Conservation (phyloP, 2,329 filamentous ascomycete species). For the Sarocladiaceae sp. region DNA sequence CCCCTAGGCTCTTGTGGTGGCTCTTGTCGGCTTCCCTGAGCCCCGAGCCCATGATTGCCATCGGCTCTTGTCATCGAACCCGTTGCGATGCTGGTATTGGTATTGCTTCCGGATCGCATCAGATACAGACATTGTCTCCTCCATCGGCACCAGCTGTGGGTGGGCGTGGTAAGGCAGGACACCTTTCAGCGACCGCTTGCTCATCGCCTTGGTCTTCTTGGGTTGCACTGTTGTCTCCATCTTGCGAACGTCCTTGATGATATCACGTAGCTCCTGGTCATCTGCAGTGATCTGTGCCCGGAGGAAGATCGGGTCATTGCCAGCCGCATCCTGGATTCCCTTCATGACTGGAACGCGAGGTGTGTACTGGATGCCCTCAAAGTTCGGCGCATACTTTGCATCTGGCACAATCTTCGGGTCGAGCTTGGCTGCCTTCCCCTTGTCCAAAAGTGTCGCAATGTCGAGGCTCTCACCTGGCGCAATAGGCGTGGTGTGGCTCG, state of each 20-base stretch:
- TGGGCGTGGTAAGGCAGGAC: slow-evolving; percentile 31
- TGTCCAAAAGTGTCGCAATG: slow-evolving; percentile 69
- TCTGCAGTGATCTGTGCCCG: slow-evolving; percentile 75
- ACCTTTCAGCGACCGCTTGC: slow-evolving; percentile 20
- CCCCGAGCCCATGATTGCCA: slow-evolving; percentile 19
- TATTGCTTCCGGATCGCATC: slow-evolving; percentile 24
- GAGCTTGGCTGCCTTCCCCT: slow-evolving; percentile 61
- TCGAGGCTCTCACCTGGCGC: slow-evolving; percentile 81
- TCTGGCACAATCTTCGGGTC: slow-evolving; percentile 58
- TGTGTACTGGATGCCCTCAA: slow-evolving; percentile 60
- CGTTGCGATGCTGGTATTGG: slow-evolving; percentile 14
- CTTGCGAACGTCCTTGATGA: slow-evolving; percentile 57
- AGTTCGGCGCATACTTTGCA: slow-evolving; percentile 42
- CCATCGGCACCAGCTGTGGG: slow-evolving; percentile 26
- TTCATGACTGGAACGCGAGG: slow-evolving; percentile 77
- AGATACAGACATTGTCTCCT: slow-evolving; percentile 28
- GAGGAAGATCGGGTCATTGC: slow-evolving; percentile 54
- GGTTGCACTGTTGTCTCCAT: slow-evolving; percentile 10
- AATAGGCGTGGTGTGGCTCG: slow-evolving; percentile 73
- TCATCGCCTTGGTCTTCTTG: slow-evolving; percentile 16
- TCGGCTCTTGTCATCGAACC: slow-evolving; percentile 18
- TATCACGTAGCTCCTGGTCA: slow-evolving; percentile 66
- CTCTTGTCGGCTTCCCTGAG: slow-evolving; percentile 17
- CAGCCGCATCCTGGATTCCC: slow-evolving; percentile 45
- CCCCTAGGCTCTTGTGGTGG: background rate